These are phyloP conservation scores for Teratosphaeriaceae sp. DNA, from an alignment of 2,329 filamentous ascomycete species.

Conservation along the genomic window DNA sequence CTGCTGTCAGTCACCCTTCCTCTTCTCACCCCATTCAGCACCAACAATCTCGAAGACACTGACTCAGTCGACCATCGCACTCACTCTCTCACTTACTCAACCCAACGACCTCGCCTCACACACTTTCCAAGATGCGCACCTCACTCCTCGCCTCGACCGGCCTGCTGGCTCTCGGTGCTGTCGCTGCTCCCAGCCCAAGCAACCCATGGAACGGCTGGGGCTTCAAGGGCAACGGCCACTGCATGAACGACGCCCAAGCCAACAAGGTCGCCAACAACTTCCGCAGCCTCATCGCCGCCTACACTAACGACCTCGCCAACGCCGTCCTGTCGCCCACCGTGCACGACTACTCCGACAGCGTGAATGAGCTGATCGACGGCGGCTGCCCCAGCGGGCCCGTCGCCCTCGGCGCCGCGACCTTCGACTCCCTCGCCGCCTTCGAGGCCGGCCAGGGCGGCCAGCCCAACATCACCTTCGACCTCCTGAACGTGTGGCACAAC, in stretches of 20 bases:
- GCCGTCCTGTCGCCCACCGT: slow-evolving; percentile 11
- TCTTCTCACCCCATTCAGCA: no score
- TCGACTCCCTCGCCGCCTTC: slow-evolving; percentile 13
- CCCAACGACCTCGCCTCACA: not conserved
- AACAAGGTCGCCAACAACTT: slow-evolving; percentile 13
- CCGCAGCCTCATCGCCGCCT: slow-evolving; percentile 12
- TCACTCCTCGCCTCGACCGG: not conserved
- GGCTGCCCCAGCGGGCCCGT: slow-evolving; percentile 9
- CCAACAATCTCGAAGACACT: no score
- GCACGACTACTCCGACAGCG: slow-evolving; percentile 19
- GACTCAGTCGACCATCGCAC: not conserved
- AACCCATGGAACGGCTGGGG: slow-evolving; percentile 1
- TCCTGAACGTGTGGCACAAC: slow-evolving; percentile 18
- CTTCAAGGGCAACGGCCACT: slow-evolving; percentile 3
- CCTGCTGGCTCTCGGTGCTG: not conserved
- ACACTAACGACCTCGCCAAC: slow-evolving; percentile 14
- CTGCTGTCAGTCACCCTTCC: no score
- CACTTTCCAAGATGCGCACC: slow-evolving; percentile 1
- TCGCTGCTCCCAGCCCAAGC: slow-evolving; percentile 1
- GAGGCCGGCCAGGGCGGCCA: slow-evolving; percentile 18
- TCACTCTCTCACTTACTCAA: not conserved
- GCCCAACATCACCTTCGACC: slow-evolving; percentile 18
- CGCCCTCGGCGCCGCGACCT: slow-evolving; percentile 9
- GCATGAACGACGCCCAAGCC: slow-evolving; percentile 13
- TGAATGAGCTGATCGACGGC: slow-evolving; percentile 19